Evolutionary conservation across 371 early-diverging fungal genomes (phyloP).

Genomic region (Actinomortierella wolfii): DNA sequence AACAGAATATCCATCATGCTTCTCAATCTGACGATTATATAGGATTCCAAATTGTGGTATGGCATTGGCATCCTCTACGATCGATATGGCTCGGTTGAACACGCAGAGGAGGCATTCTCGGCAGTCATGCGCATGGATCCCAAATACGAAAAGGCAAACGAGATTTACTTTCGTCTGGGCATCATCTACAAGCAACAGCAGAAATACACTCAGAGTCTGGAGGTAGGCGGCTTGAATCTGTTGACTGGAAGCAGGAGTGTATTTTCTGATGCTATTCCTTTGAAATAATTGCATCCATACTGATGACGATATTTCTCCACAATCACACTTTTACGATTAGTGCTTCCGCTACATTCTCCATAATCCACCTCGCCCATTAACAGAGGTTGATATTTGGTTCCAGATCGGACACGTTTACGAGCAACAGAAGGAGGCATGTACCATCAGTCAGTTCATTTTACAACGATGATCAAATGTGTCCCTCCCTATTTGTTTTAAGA

Average conservation of each 20-base stretch:
- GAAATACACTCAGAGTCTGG: constrained; percentile 84
- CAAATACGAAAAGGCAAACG: constrained; percentile 93
- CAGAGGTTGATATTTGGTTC: constrained; percentile 95
- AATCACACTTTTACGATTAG: constrained; percentile 29
- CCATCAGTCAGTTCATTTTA: background rate
- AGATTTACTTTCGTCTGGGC: constrained; percentile 96
- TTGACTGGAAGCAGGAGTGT: no score
- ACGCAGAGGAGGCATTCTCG: constrained; percentile 97
- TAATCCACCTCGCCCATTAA: constrained; percentile 94
- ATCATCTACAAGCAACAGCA: constrained; percentile 97
- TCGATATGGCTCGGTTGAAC: constrained; percentile 93
- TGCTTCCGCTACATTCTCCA: constrained; percentile 92
- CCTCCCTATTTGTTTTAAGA: no score
- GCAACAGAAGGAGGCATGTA: constrained; percentile 84
- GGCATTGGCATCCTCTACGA: constrained; percentile 98
- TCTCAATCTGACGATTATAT: background rate
- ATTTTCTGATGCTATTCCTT: constrained; percentile 4
- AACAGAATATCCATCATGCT: background rate
- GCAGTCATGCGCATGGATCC: constrained; percentile 90
- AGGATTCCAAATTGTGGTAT: constrained; percentile 98
- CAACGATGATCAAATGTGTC: background rate
- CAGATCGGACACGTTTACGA: constrained; percentile 98
- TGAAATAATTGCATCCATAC: background rate
- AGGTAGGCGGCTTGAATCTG: constrained; percentile 55
- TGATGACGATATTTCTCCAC: constrained; percentile 1